Evolutionary conservation across 441 rosid species (phyloP).

Genomic region (Adansonia grandidieri): DNA sequence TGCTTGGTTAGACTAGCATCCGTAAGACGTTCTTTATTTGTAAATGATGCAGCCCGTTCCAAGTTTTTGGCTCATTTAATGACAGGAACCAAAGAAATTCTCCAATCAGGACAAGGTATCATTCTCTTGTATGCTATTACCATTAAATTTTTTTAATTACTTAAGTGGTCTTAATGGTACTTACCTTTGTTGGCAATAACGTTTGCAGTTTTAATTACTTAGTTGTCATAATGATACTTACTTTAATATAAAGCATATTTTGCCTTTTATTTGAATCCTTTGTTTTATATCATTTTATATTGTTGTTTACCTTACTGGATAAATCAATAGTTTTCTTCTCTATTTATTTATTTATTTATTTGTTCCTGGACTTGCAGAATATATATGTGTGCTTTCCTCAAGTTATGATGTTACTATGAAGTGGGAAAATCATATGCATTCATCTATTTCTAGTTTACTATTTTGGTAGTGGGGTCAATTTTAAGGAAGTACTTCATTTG

Average conservation of each 20-base stretch:
- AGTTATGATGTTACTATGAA: not conserved
- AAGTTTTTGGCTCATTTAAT: constrained; percentile 90
- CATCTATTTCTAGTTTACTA: not conserved
- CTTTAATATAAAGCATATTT: constrained; percentile 8
- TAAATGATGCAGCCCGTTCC: constrained; percentile 83
- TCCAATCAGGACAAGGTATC: constrained; percentile 89
- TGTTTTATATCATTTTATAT: constrained; percentile 4
- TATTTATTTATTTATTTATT: not conserved
- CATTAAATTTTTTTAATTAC: not conserved
- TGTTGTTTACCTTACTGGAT: not conserved
- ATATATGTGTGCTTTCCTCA: not conserved
- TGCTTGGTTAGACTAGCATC: constrained; percentile 98
- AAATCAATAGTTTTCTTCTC: constrained; percentile 10
- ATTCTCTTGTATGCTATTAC: constrained; percentile 14
- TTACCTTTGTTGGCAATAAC: constrained; percentile 12
- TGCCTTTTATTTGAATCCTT: constrained; percentile 1
- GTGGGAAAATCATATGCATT: not conserved
- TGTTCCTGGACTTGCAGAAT: not conserved
- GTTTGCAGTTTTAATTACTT: not conserved
- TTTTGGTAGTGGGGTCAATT: constrained; percentile 7
- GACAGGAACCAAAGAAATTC: constrained; percentile 95
- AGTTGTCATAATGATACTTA: not conserved
- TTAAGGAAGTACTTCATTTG: constrained; percentile 6
- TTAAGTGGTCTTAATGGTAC: not conserved
- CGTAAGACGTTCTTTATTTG: constrained; percentile 89